Base-by-base conservation (phyloP, 75 land plant species). In the Adiantum capillusveneris region DNA sequence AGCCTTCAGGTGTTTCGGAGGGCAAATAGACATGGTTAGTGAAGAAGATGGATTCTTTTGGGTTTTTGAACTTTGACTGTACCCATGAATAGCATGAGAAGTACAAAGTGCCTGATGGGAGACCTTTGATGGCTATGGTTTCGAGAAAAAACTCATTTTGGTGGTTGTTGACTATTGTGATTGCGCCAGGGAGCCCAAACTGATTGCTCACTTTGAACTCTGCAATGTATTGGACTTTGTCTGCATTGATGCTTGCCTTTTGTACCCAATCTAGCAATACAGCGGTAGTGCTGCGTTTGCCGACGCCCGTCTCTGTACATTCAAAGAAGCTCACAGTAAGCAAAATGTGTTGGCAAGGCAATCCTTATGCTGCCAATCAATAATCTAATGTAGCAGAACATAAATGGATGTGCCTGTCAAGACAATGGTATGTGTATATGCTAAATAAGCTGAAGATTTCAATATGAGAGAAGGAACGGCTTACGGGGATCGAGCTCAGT, bases 121-220 rank as follows among this genome's bases (percentile, higher is more conserved):
- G 76, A 19, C 84, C 78, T 49, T 92, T 70, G 44, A 93, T 36
- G 6, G 76, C 76, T 34, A 94, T 71, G 17, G 65, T 84, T 54
- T 86, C 90, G 64, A 94, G 31, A 53, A 73, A 81, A 63, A 94
- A 86, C 53, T 89, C 81, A 60, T 72, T 48, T 37, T 66, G 76
- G 71, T 94, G 90, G 17, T 75, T 67, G 69, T 89, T 94, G 39
- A 44, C 53, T 11, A 94, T 74, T 31, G 73, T 56, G 55, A 94
- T 74, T 16, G 98, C 96, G 21, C 96, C 98, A 0, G 98, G 98
- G n/a, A 29, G 37, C 1, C 98, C 98, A 42, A 94, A 94, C 53
- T 69, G 68, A 7, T 77, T 67, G 44, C 64, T 66, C 25, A 86
- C 60, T 11, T n/a, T 9, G 59, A 86, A 82, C 18, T 77, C 75